Percentiles rank a stretch among this genome's conserved stretches.
phyloP scores from a whole-genome alignment of 2,329 filamentous ascomycete genomes.

The Diaporthe amygdali region DNA sequence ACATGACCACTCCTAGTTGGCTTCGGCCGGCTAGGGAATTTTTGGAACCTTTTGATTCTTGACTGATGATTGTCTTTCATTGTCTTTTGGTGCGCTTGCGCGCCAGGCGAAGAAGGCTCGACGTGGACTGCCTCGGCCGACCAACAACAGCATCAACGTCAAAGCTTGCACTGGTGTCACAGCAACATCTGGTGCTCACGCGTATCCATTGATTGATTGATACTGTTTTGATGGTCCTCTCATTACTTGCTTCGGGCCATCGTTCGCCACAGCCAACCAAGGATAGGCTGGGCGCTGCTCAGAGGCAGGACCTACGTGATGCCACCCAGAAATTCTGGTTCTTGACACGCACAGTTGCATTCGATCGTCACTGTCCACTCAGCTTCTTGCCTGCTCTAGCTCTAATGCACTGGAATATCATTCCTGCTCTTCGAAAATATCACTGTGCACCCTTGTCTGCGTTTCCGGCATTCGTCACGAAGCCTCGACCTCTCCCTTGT shows the following conservation, averaged over 20 bases:
- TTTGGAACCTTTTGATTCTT: slow-evolving; percentile 63
- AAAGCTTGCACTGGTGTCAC: neutral
- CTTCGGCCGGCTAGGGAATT: slow-evolving; percentile 77
- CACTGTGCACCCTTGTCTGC: neutral
- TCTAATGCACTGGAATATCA: neutral
- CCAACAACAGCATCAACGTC: neutral
- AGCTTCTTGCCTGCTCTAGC: neutral
- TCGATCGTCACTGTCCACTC: neutral
- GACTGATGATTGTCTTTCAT: slow-evolving; percentile 54
- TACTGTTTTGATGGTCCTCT: too few species aligned
- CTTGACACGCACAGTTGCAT: neutral
- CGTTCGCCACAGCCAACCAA: neutral
- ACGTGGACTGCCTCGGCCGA: neutral
- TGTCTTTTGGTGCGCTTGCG: slow-evolving; percentile 46
- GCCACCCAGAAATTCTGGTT: neutral
- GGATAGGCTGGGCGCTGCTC: neutral
- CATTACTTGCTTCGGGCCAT: neutral
- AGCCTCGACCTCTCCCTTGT: neutral
- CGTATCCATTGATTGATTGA: too few species aligned
- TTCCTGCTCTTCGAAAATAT: neutral
- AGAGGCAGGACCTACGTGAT: neutral
- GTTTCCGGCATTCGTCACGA: neutral
- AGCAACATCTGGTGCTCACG: neutral
- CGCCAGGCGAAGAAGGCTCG: slow-evolving; percentile 56
- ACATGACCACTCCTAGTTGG: slow-evolving; percentile 77